Evolutionary conservation across 1,284 basidiomycete species (phyloP).

Genomic region (Ceratobasidium sp.): DNA sequence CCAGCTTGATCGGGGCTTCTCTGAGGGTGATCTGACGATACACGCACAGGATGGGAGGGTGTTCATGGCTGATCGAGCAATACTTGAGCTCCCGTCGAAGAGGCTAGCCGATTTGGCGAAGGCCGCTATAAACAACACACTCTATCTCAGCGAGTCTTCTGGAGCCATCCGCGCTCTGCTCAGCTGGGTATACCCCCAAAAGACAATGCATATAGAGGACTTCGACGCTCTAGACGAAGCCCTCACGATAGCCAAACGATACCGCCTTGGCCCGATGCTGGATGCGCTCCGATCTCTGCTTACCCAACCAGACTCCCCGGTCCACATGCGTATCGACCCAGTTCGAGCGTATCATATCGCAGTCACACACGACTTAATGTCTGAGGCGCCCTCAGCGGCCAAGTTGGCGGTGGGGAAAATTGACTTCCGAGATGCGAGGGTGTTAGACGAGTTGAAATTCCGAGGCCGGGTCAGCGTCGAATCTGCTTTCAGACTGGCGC

Average conservation of each 20-base stretch:
- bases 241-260: background rate
- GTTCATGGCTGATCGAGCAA: no score
- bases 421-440: background rate
- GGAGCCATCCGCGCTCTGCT: background rate
- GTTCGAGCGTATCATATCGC: slow-evolving; percentile 6
- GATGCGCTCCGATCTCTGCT: background rate
- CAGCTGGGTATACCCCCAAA: slow-evolving; percentile 14
- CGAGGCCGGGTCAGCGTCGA: background rate
- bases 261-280: slow-evolving; percentile 2
- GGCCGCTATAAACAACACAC: no score
- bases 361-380: background rate
- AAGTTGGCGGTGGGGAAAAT: background rate
- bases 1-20: no score
- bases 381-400: background rate
- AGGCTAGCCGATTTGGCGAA: no score
- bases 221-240: background rate
- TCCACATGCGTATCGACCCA: background rate
- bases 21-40: no score
- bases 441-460: background rate
- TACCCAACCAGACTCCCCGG: background rate
- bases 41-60: no score
- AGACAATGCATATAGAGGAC: background rate
- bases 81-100: no score
- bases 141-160: no score
- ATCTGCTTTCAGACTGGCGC: background rate